Conservation (phyloP, 23 red algal genomes). For the Agarophyton chilense region DNA sequence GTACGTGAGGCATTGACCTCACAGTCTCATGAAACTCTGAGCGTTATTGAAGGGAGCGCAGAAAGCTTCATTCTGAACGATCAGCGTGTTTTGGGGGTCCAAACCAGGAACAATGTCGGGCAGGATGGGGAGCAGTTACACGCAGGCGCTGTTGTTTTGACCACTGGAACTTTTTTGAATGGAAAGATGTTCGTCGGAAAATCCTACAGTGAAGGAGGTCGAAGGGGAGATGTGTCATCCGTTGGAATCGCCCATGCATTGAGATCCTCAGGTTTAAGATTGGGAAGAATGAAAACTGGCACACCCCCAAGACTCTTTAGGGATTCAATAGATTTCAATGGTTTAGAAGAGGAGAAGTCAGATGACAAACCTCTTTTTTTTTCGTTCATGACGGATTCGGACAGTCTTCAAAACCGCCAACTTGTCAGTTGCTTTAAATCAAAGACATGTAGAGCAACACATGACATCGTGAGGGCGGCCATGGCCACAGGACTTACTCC, state of each 20-base stretch:
- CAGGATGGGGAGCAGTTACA: not conserved
- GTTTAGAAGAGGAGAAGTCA: conserved; percentile 30
- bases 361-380: conserved; percentile 59
- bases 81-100: conserved; percentile 20
- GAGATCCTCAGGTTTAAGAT: not conserved
- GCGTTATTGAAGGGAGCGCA: conserved; percentile 42
- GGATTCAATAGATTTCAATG: conserved; percentile 46
- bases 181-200: conserved; percentile 65
- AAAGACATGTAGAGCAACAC: conserved; percentile 40
- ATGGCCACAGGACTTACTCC: conserved; percentile 33
- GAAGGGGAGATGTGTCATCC: conserved; percentile 44
- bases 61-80: conserved; percentile 53
- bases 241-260: conserved; percentile 53
- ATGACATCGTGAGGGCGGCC: conserved; percentile 62
- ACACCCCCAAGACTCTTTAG: conserved; percentile 69
- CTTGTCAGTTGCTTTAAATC: conserved; percentile 50
- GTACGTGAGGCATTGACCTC: conserved; percentile 39
- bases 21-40: not conserved
- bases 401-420: not conserved
- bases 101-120: not conserved
- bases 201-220: conserved; percentile 19
- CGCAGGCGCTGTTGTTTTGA: conserved; percentile 65
- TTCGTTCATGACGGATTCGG: conserved; percentile 40
- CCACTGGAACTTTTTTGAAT: conserved; percentile 84
- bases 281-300: conserved; percentile 79